phyloP scores from a whole-genome alignment of 2,329 filamentous ascomycete species.

The Claviceps humidiphila region DNA sequence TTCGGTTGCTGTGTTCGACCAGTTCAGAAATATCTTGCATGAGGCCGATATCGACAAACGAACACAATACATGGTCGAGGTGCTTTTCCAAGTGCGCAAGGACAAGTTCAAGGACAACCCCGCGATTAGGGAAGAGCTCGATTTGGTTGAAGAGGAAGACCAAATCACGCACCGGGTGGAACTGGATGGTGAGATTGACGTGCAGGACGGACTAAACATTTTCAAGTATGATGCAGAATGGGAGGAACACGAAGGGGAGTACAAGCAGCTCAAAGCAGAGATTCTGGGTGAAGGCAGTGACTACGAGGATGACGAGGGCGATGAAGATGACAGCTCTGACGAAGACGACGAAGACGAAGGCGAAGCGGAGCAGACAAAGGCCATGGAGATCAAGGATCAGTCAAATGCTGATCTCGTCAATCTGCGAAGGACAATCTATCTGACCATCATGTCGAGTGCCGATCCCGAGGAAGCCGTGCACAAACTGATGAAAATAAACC shows the following conservation, averaged over 20 bases:
- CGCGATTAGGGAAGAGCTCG: conserved; percentile 79
- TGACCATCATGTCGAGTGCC: conserved; percentile 94
- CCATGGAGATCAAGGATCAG: conserved; percentile 94
- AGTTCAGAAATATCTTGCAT: conserved; percentile 88
- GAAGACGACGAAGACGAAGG: conserved; percentile 55
- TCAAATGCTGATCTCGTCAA: conserved; percentile 93
- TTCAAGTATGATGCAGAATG: conserved; percentile 90
- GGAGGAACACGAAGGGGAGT: conserved; percentile 82
- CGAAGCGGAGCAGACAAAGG: conserved; percentile 65
- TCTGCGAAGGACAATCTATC: conserved; percentile 83
- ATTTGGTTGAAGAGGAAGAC: conserved; percentile 93
- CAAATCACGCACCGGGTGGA: conserved; percentile 85
- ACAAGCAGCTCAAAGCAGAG: conserved; percentile 80
- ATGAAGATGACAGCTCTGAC: conserved; percentile 54
- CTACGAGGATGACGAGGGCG: conserved; percentile 50
- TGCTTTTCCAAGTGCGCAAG: conserved; percentile 90
- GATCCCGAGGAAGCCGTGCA: conserved; percentile 95
- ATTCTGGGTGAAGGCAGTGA: conserved; percentile 91
- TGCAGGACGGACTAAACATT: conserved; percentile 80
- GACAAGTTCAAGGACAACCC: conserved; percentile 95
- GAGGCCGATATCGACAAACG: conserved; percentile 95
- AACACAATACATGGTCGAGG: conserved; percentile 99
- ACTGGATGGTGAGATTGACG: conserved; percentile 71
- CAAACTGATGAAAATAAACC: conserved; percentile 87
- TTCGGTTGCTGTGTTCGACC: conserved; percentile 82